These are phyloP conservation scores for Lippia alba DNA, from an alignment of 305 asterid genomes.

Conservation along the genomic window DNA sequence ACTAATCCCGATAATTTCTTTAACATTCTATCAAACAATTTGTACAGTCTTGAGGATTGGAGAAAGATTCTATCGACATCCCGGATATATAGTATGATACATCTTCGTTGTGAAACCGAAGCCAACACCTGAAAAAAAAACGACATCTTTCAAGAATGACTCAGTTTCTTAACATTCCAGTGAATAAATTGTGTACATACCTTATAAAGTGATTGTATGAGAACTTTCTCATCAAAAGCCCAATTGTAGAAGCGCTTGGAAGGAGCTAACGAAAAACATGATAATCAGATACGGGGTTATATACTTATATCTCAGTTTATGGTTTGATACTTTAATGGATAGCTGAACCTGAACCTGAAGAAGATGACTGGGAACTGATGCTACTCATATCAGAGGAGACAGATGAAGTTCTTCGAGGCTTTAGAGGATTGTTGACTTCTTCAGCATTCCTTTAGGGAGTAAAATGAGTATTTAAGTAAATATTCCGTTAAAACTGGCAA, in stretches of 20 bases:
- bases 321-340: conserved; percentile 14
- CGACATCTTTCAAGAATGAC: conserved; percentile 19
- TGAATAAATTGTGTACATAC: conserved; percentile 42
- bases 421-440: conserved; percentile 50
- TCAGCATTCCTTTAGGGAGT: conserved; percentile 48
- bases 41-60: conserved; percentile 63
- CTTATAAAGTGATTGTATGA: conserved; percentile 84
- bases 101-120: conserved; percentile 57
- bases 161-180: neutral
- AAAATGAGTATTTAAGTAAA: conserved; percentile 18
- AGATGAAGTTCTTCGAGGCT: conserved; percentile 67
- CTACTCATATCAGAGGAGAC: conserved; percentile 79
- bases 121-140: conserved; percentile 67
- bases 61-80: conserved; percentile 73
- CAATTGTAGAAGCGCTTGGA: conserved; percentile 63
- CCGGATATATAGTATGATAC: conserved; percentile 75
- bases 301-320: neutral
- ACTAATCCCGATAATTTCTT: conserved; percentile 80
- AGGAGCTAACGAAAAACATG: conserved; percentile 52
- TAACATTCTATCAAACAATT: conserved; percentile 69
- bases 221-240: conserved; percentile 72
- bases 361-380: conserved; percentile 59
- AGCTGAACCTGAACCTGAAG: conserved; percentile 64
- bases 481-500: neutral
- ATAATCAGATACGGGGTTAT: conserved; percentile 27